A percentile compares a stretch with the other conserved stretches of the same genome.
These are phyloP conservation scores for Neocallimastix lanati DNA, from an alignment of 192 early-diverging fungal genomes.

Conservation along the genomic window DNA sequence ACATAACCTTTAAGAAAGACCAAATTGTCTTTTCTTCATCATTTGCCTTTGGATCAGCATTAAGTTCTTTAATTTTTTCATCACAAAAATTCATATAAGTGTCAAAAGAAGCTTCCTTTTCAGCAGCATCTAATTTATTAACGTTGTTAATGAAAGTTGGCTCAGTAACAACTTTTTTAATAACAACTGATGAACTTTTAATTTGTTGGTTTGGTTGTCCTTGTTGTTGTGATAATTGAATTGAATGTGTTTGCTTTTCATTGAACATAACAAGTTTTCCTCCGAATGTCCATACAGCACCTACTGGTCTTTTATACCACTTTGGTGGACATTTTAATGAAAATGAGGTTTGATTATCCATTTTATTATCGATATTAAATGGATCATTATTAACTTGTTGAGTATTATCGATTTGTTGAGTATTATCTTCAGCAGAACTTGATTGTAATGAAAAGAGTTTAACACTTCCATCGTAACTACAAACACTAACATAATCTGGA, in stretches of 20 bases:
- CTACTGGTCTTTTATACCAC: slow-evolving; percentile 79
- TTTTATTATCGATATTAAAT: slow-evolving; percentile 4
- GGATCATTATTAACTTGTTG: slow-evolving; percentile 7
- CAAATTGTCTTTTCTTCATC: slow-evolving; percentile 28
- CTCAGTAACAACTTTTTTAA: slow-evolving; percentile 52
- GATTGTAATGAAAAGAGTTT: slow-evolving; percentile 1
- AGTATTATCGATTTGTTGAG: background rate
- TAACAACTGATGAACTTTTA: slow-evolving; percentile 22
- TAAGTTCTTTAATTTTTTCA: slow-evolving; percentile 12
- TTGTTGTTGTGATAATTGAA: slow-evolving; percentile 12
- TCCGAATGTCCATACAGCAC: slow-evolving; percentile 76
- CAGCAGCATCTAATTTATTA: slow-evolving; percentile 44
- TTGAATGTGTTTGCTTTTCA: slow-evolving; percentile 9
- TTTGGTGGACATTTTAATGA: slow-evolving; percentile 72
- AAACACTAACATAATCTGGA: slow-evolving; percentile 71
- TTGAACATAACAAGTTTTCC: slow-evolving; percentile 69
- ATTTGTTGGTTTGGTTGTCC: background rate
- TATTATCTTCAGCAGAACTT: background rate
- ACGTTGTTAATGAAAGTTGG: slow-evolving; percentile 47
- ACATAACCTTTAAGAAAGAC: slow-evolving; percentile 68
- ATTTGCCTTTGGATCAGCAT: slow-evolving; percentile 17
- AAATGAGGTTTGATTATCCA: slow-evolving; percentile 22
- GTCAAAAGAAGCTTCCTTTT: slow-evolving; percentile 3
- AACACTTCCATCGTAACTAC: slow-evolving; percentile 83
- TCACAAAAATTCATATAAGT: slow-evolving; percentile 22